phyloP scores from a whole-genome alignment of 192 early-diverging fungal genomes.

The Geosiphon pyriformis region DNA sequence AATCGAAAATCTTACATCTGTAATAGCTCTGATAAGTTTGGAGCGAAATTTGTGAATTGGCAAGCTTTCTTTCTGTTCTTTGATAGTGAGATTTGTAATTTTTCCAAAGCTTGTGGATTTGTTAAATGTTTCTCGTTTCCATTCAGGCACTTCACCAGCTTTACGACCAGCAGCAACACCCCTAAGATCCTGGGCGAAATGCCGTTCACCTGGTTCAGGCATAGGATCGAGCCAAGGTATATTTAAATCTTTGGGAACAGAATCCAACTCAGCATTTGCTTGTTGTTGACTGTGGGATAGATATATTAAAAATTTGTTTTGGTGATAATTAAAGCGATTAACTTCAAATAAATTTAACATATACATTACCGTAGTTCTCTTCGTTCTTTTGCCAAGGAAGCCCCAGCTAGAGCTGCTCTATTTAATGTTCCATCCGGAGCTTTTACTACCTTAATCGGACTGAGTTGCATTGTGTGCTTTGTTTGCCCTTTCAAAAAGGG shows the following conservation, averaged over 20 bases:
- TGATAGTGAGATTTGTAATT: constrained; percentile 76
- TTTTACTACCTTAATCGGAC: constrained; percentile 97
- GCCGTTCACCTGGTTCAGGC: constrained; percentile 81
- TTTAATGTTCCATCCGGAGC: constrained; percentile 97
- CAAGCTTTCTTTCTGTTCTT: constrained; percentile 80
- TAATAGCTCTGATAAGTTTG: constrained; percentile 74
- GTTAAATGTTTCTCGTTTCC: constrained; percentile 78
- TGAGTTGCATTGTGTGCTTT: constrained; percentile 72
- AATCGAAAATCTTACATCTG: constrained; percentile 33
- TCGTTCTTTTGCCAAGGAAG: constrained; percentile 89
- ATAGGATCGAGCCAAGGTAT: constrained; percentile 92
- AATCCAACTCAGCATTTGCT: constrained; percentile 68
- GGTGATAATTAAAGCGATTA: constrained; percentile 25
- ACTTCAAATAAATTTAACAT: neutral
- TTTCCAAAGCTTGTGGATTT: constrained; percentile 88
- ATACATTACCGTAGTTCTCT: constrained; percentile 56
- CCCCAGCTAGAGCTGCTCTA: constrained; percentile 88
- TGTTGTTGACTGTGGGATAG: constrained; percentile 82
- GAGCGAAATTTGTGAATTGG: constrained; percentile 83
- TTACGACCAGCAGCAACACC: constrained; percentile 59
- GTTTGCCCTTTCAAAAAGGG: constrained; percentile 93
- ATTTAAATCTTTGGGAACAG: constrained; percentile 81
- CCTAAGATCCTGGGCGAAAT: constrained; percentile 90
- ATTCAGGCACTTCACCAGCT: constrained; percentile 76
- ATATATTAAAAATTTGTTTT: neutral